Base-by-base conservation (phyloP, 164 flowering plant genomes). In the Vitis amurensis region DNA sequence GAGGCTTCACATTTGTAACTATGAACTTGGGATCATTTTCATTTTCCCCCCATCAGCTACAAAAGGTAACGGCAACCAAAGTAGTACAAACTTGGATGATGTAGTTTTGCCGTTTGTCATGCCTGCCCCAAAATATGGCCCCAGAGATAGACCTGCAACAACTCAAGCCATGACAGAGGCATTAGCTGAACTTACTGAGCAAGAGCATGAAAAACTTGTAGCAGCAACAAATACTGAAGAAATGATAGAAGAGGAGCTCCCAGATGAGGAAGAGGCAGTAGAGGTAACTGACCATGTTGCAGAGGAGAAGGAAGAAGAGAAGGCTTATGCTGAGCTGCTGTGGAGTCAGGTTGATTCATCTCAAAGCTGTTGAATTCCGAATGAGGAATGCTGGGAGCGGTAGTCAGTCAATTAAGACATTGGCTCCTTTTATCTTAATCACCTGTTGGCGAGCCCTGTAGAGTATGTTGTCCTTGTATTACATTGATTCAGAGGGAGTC, bases 11-110 rank as follows among this genome's bases (percentile, higher is more conserved):
- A 72, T 94, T 14, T 85, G 89, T 73, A 94, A 94, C 75, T 94
- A 94, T 61, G 97, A 94, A 76, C 88, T 94, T 44, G 97, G 98
- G 64, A 85, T 91, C 55, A 61, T 94, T 49, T 90, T 94, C 64
- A 70, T 86, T 30, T 83, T 86, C 63, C 98, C 94, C 44, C 97
- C 94, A 50, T 29, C 79, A 17, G 80, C 77, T 48, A 68, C 50
- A 13, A 44, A 56, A 1, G 13, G 23, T 44, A 27, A 48, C 2
- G 50, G 11, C 6, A 15, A 63, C 1, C 69, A 71, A 14, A 63
- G 49, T 51, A 69, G 15, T 56, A 50, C 68, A 11, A 74, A 74
- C 67, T 75, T 94, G 75, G 97, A 94, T 76, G 88, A 90, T 64
- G 78, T 91, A 48, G 66, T 69, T 29, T 70, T 94, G 74, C 97